Base-by-base conservation (phyloP, 2,329 filamentous ascomycete genomes). In the Cercospora sp. region DNA sequence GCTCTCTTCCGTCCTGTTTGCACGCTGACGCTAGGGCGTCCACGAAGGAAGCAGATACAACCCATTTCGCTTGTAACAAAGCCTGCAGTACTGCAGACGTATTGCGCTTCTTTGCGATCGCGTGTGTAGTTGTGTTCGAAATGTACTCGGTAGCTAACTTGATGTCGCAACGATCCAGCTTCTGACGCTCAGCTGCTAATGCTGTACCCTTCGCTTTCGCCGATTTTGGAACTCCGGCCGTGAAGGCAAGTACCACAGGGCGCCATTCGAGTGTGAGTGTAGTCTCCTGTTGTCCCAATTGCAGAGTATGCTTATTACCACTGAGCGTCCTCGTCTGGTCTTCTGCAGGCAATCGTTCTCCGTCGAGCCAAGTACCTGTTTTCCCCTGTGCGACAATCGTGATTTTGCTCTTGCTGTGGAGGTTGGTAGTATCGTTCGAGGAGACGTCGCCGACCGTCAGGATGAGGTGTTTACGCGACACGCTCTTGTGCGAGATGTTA, bases 91-190 rank as follows among this genome's bases (percentile, higher is more conserved):
- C 92, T 72, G 93, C 93, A 0, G 94, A 87, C 0, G 93, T 94
- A 78, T 98, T 99, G 59, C 95, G 87, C 80, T 96, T 97, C 78
- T 89, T 91, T 7, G 92, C 89, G 36, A 98, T 89, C 10, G 96
- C 91, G 79, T 98, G 94, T 0, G 94, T 97, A 0, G 94, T 97
- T 30, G 86, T 81, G 16, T 82, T 85, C 28, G 85, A 81, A 26
- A 91, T 81, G 78, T 93, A 97, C 3, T 93, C 89, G 53, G 87
- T 84, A 13, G 91, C 82, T 13, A 93, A 89, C 79, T 97, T 98
- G 79, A 98, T 90, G 76, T 97, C 95, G n/a, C 96, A 84, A 55
- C 90, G 87, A 77, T 96, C 93, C 18, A 98, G 86, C 63, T 85
- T 85, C 33, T 86, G 81, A 69, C 87, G 87, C 28, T 93, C 85